Percentiles rank a stretch among this genome's conserved stretches.
Evolutionary conservation across 345 rosid genomes (phyloP).

Genomic region (Boechera retrofracta): DNA sequence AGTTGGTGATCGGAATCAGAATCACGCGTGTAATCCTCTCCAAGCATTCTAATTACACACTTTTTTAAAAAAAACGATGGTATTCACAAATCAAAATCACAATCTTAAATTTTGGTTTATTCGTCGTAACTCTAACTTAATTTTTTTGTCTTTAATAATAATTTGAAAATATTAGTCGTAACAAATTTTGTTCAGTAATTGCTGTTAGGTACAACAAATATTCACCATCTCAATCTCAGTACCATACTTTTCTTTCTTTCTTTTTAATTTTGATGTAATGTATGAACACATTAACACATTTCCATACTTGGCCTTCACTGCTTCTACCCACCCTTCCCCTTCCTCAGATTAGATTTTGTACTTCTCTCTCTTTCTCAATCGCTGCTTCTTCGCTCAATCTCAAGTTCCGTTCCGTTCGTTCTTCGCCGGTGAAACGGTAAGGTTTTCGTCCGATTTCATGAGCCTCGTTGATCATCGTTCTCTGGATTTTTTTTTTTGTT

Average conservation of each 20-base stretch:
- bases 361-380: constrained; percentile 15
- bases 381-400: constrained; percentile 17
- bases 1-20: constrained; percentile 39
- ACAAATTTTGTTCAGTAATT: constrained; percentile 31
- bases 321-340: constrained; percentile 8
- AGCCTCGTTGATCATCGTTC: constrained; percentile 12
- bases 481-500: not conserved
- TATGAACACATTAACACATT: constrained; percentile 32
- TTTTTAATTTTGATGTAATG: not conserved
- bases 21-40: constrained; percentile 33
- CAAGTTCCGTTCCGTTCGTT: constrained; percentile 12
- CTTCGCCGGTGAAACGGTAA: constrained; percentile 32
- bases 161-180: constrained; percentile 11
- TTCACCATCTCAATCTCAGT: constrained; percentile 37
- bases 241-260: not conserved
- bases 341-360: constrained; percentile 10
- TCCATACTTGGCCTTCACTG: constrained; percentile 43
- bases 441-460: constrained; percentile 20
- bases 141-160: not conserved
- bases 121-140: constrained; percentile 7
- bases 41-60: constrained; percentile 4
- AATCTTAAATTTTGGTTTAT: constrained; percentile 12
- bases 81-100: no score
- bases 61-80: no score
- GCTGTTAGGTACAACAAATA: constrained; percentile 44